These are phyloP conservation scores for Phytophthora nicotianae DNA, from an alignment of 352 stramenopile species.

Conservation along the genomic window DNA sequence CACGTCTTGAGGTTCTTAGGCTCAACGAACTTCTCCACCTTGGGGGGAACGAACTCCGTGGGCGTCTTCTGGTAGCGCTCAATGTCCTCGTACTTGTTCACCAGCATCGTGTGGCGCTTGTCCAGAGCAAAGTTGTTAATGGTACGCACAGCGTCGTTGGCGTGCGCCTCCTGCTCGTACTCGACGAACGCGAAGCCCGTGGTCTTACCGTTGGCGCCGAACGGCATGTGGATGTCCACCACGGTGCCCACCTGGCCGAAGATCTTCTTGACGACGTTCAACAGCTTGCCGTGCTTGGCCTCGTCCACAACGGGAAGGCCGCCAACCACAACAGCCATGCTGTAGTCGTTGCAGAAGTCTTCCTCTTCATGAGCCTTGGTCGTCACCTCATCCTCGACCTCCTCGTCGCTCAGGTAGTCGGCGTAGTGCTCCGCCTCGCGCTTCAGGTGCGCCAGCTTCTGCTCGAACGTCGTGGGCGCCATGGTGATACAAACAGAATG, in stretches of 20 bases:
- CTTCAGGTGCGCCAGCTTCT: slow-evolving; percentile 73
- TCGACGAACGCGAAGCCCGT: slow-evolving; percentile 85
- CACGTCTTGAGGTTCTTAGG: slow-evolving; percentile 93
- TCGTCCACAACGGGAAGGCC: slow-evolving; percentile 77
- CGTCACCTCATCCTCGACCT: slow-evolving; percentile 65
- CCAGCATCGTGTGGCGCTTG: slow-evolving; percentile 96
- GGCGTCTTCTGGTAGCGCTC: slow-evolving; percentile 78
- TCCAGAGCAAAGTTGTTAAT: slow-evolving; percentile 93
- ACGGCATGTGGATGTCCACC: slow-evolving; percentile 84
- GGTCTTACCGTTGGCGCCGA: slow-evolving; percentile 57
- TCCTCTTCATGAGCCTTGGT: slow-evolving; percentile 73
- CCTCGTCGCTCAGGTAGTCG: slow-evolving; percentile 86
- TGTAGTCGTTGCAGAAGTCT: slow-evolving; percentile 83
- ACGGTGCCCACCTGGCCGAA: slow-evolving; percentile 82
- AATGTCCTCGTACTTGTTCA: slow-evolving; percentile 93
- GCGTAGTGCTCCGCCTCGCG: slow-evolving; percentile 78
- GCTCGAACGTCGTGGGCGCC: slow-evolving; percentile 73
- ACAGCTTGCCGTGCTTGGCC: slow-evolving; percentile 83
- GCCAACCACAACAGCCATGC: slow-evolving; percentile 80
- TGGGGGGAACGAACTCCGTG: slow-evolving; percentile 79
- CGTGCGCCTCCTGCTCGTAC: slow-evolving; percentile 78
- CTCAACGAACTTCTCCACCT: slow-evolving; percentile 88
- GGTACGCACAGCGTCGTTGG: slow-evolving; percentile 79
- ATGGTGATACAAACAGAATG: slow-evolving; percentile 35
- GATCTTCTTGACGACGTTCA: slow-evolving; percentile 88